A percentile compares a stretch with the other conserved stretches of the same genome.
phyloP scores from a whole-genome alignment of 1,139 yeast genomes.

The Protomyces pachydermus region DNA sequence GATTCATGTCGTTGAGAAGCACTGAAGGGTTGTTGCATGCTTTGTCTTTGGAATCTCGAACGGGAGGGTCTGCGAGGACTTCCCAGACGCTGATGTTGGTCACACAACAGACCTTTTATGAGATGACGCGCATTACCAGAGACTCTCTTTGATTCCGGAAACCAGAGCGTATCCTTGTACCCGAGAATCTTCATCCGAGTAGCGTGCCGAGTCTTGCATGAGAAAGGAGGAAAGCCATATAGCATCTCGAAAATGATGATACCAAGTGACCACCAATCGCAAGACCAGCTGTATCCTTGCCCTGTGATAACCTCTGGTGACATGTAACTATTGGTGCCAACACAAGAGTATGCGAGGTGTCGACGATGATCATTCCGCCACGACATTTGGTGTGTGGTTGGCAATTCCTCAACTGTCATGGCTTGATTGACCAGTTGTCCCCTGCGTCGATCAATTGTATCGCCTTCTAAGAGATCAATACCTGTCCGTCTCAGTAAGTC shows the following conservation, averaged over 20 bases:
- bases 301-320: conserved; percentile 94
- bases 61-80: conserved; percentile 34
- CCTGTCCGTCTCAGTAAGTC: conserved; percentile 26
- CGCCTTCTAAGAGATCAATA: conserved; percentile 19
- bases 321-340: conserved; percentile 93
- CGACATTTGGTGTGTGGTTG: conserved; percentile 14
- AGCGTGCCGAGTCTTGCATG: conserved; percentile 53
- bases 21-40: background rate
- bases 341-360: conserved; percentile 52
- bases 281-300: conserved; percentile 69
- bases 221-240: conserved; percentile 92
- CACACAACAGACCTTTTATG: conserved; percentile 55
- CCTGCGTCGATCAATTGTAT: conserved; percentile 24
- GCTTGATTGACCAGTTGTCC: conserved; percentile 3
- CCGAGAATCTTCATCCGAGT: conserved; percentile 26
- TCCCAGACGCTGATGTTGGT: conserved; percentile 67
- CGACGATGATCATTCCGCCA: conserved; percentile 25
- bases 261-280: conserved; percentile 99
- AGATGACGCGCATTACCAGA: conserved; percentile 68
- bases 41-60: background rate
- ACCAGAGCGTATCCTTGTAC: conserved; percentile 14
- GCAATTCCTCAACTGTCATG: background rate
- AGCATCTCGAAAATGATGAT: conserved; percentile 86
- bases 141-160: conserved; percentile 40
- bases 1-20: background rate